phyloP scores from a whole-genome alignment of 768 basidiomycete species.

The Tulasnella sp. region DNA sequence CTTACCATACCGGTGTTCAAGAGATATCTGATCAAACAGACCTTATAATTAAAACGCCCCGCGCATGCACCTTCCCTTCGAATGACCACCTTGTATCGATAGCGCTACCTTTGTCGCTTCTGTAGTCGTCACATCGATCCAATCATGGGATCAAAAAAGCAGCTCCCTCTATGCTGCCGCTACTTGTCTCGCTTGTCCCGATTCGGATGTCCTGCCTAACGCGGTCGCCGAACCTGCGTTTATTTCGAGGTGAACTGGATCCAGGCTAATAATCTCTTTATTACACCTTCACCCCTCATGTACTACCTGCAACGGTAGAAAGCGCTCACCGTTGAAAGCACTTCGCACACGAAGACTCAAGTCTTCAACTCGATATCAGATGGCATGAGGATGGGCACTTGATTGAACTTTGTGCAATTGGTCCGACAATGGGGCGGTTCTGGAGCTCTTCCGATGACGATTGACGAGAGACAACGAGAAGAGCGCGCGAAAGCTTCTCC shows the following conservation, averaged over 20 bases:
- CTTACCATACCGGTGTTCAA: conserved; percentile 38
- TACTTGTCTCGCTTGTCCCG: not conserved
- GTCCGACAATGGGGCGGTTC: not conserved
- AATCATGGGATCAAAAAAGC: not conserved
- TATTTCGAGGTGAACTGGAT: not conserved
- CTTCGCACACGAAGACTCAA: not conserved
- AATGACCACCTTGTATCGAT: not conserved
- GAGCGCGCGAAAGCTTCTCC: conserved; percentile 7
- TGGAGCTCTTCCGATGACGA: not conserved
- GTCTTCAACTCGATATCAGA: conserved; percentile 9
- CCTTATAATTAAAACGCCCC: too few species aligned
- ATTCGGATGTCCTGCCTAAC: not conserved
- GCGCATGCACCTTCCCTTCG: not conserved
- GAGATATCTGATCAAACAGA: not conserved
- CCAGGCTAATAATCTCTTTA: not conserved
- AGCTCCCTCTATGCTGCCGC: not conserved
- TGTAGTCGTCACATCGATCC: not conserved
- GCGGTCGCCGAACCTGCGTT: not conserved
- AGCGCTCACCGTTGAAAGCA: not conserved
- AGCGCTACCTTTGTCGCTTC: not conserved
- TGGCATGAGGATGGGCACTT: not conserved
- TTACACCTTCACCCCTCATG: not conserved
- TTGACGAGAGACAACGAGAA: not conserved
- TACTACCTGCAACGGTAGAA: conserved; percentile 15
- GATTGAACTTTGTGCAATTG: not conserved